These are phyloP conservation scores for Galeopsis tetrahit DNA, from an alignment of 257 asterid species.

Conservation along the genomic window DNA sequence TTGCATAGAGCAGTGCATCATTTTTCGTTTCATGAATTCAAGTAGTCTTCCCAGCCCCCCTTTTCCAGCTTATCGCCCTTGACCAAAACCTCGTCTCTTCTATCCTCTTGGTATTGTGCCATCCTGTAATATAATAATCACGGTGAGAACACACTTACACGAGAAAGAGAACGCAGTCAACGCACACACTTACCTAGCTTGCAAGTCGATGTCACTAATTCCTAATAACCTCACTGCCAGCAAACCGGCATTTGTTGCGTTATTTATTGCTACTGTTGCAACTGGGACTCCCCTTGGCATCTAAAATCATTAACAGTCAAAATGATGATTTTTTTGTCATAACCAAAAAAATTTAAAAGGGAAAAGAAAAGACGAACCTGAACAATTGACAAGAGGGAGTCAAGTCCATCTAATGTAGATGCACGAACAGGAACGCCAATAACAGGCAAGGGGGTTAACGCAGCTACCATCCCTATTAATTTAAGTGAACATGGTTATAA, in stretches of 20 bases:
- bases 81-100: constrained; percentile 77
- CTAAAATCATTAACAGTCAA: constrained; percentile 38
- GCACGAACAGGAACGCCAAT: constrained; percentile 98
- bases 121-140: constrained; percentile 47
- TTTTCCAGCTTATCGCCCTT: constrained; percentile 74
- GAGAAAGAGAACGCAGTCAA: constrained; percentile 19
- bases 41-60: constrained; percentile 84
- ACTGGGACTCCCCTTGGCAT: constrained; percentile 99
- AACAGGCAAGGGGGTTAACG: constrained; percentile 94
- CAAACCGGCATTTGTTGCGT: constrained; percentile 94
- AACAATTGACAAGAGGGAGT: constrained; percentile 92
- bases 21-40: constrained; percentile 44
- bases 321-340: background rate
- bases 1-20: background rate
- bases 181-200: constrained; percentile 60
- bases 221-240: constrained; percentile 88
- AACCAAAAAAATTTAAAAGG: background rate
- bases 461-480: constrained; percentile 91
- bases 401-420: constrained; percentile 89
- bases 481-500: constrained; percentile 28
- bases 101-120: constrained; percentile 87
- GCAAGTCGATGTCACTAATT: constrained; percentile 68
- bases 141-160: background rate
- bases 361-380: constrained; percentile 55
- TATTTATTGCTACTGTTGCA: constrained; percentile 91